Conservation (phyloP, 169 alveolate genomes). For the Babesia sp. region DNA sequence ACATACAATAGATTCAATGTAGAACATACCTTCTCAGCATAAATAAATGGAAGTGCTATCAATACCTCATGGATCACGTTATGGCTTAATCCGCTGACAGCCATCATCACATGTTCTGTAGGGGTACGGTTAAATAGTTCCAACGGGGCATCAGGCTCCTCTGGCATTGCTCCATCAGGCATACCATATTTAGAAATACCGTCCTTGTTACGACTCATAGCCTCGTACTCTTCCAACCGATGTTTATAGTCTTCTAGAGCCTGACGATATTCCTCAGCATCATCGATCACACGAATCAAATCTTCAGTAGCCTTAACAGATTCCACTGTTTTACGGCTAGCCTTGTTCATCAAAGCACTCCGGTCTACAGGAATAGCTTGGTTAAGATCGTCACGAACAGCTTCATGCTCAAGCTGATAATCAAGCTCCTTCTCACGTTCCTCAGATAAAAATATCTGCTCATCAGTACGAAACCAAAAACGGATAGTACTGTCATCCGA, state of each 20-base stretch:
- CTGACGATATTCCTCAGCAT: slow-evolving; percentile 42
- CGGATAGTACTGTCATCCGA: slow-evolving; percentile 75
- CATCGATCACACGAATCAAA: slow-evolving; percentile 62
- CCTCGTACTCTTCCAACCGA: neutral
- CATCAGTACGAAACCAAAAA: slow-evolving; percentile 76
- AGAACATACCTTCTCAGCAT: slow-evolving; percentile 30
- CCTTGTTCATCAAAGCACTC: slow-evolving; percentile 70
- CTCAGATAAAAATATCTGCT: slow-evolving; percentile 78
- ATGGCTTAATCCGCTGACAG: slow-evolving; percentile 29
- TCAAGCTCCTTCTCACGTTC: slow-evolving; percentile 84
- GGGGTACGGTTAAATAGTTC: slow-evolving; percentile 43
- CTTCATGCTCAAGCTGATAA: slow-evolving; percentile 80
- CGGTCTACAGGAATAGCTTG: slow-evolving; percentile 74
- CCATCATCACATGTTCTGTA: slow-evolving; percentile 46
- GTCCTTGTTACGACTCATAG: neutral
- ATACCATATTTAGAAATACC: slow-evolving; percentile 23
- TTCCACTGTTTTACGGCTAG: slow-evolving; percentile 80
- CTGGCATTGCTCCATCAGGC: slow-evolving; percentile 9
- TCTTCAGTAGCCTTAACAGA: slow-evolving; percentile 79
- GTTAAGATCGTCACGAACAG: slow-evolving; percentile 71
- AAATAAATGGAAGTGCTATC: slow-evolving; percentile 54
- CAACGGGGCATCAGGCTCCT: slow-evolving; percentile 30
- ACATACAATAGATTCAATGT: neutral
- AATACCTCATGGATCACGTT: slow-evolving; percentile 58
- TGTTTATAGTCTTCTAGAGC: slow-evolving; percentile 28